These are phyloP conservation scores for Penicillium vulpinum DNA, from an alignment of 2,329 filamentous ascomycete species.

Conservation along the genomic window DNA sequence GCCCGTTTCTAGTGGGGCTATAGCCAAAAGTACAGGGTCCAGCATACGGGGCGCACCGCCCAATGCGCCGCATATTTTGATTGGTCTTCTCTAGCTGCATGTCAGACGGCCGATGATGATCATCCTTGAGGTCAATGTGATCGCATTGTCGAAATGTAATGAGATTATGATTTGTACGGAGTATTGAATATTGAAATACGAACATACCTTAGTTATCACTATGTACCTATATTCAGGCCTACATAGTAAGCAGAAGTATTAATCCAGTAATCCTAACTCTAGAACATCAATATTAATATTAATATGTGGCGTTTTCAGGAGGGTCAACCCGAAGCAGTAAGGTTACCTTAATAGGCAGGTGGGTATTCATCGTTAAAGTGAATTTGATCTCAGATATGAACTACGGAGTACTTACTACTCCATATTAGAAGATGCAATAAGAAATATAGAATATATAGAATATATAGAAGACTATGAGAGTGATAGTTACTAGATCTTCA, in stretches of 20 bases:
- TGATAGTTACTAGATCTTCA: conserved; percentile 6
- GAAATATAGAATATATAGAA: too few relatives aligned
- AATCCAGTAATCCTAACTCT: too few relatives aligned
- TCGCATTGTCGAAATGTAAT: not conserved
- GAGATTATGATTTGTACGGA: not conserved
- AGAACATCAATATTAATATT: not conserved
- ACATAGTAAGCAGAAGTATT: not conserved
- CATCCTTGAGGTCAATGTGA: not conserved
- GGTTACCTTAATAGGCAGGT: conserved; percentile 10
- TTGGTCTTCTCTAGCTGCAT: conserved; percentile 1
- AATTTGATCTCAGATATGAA: not conserved
- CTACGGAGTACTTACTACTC: too few relatives aligned
- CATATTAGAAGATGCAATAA: too few relatives aligned
- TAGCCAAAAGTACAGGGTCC: conserved; percentile 2
- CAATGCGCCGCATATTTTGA: not conserved
- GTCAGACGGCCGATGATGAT: conserved; percentile 8
- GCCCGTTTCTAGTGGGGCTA: not conserved
- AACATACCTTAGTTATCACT: not conserved
- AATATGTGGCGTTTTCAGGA: conserved; percentile 11
- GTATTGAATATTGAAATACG: not conserved
- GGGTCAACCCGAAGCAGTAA: conserved; percentile 7
- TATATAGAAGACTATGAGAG: too few relatives aligned
- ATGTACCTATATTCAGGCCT: not conserved
- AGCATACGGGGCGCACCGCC: not conserved
- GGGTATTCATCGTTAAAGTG: not conserved